These are phyloP conservation scores for Fusarium aywerte DNA, from an alignment of 2,329 filamentous ascomycete species.

Conservation along the genomic window DNA sequence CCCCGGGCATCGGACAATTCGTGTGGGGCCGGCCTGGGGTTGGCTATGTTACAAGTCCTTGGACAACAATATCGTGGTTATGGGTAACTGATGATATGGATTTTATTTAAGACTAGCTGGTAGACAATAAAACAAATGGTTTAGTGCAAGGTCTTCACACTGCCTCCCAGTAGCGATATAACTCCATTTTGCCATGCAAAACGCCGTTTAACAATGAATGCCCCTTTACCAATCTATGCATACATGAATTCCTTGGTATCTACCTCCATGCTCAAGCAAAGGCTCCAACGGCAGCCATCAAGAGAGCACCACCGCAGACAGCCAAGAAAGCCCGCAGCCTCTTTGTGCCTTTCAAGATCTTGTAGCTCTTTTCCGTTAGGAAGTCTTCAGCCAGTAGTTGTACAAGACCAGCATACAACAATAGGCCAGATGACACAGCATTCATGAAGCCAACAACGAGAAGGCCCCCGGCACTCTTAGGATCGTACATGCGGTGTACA, in stretches of 20 bases:
- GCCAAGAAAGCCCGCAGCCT: conserved; percentile 71
- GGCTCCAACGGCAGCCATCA: conserved; percentile 78
- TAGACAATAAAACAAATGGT: neutral
- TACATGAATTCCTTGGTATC: conserved; percentile 14
- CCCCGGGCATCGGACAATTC: conserved; percentile 31
- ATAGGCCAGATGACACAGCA: conserved; percentile 80
- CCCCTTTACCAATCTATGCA: conserved; percentile 30
- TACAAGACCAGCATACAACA: conserved; percentile 85
- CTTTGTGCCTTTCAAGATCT: conserved; percentile 68
- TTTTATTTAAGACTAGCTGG: neutral
- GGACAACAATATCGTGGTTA: neutral
- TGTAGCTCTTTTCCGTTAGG: conserved; percentile 78
- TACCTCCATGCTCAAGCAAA: conserved; percentile 66
- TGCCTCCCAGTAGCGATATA: neutral
- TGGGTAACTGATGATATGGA: neutral
- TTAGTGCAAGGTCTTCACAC: neutral
- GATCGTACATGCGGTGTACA: conserved; percentile 83
- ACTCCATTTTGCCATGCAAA: neutral
- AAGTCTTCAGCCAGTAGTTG: conserved; percentile 90
- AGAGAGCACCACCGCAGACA: conserved; percentile 70
- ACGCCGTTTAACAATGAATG: conserved; percentile 25
- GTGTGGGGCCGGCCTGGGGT: conserved; percentile 32
- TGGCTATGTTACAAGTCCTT: neutral
- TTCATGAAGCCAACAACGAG: conserved; percentile 90
- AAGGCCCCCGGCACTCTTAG: conserved; percentile 77